These are phyloP conservation scores for Sonneratia alba DNA, from an alignment of 345 rosid genomes.

Conservation along the genomic window DNA sequence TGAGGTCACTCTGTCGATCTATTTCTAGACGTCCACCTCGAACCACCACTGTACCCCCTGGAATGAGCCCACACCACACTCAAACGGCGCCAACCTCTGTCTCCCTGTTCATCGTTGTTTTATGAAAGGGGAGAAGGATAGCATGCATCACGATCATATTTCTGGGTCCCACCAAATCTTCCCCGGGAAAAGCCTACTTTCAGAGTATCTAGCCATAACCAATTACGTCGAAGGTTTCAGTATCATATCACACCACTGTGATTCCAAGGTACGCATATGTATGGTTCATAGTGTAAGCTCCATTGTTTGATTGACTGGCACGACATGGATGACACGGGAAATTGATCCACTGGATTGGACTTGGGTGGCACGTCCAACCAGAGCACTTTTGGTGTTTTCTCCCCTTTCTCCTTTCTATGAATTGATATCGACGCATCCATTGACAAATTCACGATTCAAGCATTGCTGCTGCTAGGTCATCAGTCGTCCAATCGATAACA, in stretches of 20 bases:
- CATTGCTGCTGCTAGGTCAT: no score
- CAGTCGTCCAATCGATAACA: not conserved
- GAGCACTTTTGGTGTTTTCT: not conserved
- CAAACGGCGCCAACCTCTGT: no score
- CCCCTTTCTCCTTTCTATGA: not conserved
- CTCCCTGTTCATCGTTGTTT: not conserved
- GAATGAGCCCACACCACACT: no score
- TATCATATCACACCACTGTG: no score
- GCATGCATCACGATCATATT: not conserved
- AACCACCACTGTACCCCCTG: no score
- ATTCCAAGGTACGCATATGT: no score
- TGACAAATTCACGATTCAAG: not conserved
- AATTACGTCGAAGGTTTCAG: not conserved
- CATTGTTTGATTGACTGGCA: not conserved
- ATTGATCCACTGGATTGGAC: not conserved
- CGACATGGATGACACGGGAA: not conserved
- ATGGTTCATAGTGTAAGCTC: not conserved
- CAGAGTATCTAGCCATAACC: not conserved
- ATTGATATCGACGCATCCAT: not conserved
- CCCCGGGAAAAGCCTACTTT: not conserved
- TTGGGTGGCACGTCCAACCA: no score
- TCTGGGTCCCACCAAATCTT: slow-evolving; percentile 3
- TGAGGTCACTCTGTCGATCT: no score
- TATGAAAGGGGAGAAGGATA: not conserved
- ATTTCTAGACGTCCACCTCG: no score